Evolutionary conservation across 2,329 filamentous ascomycete species (phyloP).

Genomic region (Ascochyta rabiei): DNA sequence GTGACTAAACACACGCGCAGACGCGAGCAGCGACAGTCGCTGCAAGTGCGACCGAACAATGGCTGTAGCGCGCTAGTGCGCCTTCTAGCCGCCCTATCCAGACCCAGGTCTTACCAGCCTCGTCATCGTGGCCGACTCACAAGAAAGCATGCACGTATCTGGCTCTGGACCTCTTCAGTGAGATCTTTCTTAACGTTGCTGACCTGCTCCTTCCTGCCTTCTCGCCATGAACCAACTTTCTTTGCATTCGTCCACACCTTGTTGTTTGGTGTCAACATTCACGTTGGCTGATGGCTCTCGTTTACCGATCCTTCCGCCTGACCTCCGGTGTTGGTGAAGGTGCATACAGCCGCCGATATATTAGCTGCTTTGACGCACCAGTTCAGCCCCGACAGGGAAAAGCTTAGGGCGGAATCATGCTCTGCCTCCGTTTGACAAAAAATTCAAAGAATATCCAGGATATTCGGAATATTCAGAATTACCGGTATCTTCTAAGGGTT

Average conservation of each 20-base stretch:
- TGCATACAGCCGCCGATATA: too few relatives aligned
- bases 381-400: too few relatives aligned
- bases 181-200: background rate
- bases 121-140: slow-evolving; percentile 6
- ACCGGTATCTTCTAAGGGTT: too few relatives aligned
- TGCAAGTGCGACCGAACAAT: slow-evolving; percentile 10
- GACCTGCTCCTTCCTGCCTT: too few relatives aligned
- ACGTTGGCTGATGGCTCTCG: background rate
- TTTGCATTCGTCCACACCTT: background rate
- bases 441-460: too few relatives aligned
- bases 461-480: too few relatives aligned
- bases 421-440: too few relatives aligned
- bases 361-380: too few relatives aligned
- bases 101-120: slow-evolving; percentile 9
- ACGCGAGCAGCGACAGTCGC: slow-evolving; percentile 3
- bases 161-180: background rate
- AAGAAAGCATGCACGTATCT: background rate
- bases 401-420: too few relatives aligned
- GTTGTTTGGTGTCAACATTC: background rate
- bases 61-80: slow-evolving; percentile 8
- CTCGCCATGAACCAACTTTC: too few relatives aligned
- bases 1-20: slow-evolving; percentile 4
- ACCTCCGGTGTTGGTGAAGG: too few relatives aligned
- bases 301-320: background rate
- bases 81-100: slow-evolving; percentile 6